Conservation (phyloP, 768 basidiomycete species). For the Tricholoma matsutake region DNA sequence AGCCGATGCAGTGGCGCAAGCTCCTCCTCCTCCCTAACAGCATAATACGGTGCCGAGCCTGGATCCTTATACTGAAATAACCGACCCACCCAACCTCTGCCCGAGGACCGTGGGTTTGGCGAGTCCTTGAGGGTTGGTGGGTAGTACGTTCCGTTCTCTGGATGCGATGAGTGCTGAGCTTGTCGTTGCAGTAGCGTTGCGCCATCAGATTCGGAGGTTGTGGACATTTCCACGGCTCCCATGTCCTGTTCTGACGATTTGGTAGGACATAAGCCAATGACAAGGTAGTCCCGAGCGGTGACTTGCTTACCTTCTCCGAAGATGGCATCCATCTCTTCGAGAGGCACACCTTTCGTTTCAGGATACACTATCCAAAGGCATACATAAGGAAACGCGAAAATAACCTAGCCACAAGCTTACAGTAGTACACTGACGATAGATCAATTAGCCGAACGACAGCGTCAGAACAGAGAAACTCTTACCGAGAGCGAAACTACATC, state of each 20-base stretch:
- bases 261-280: not conserved
- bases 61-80: constrained; percentile 6
- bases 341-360: constrained; percentile 80
- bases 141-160: constrained; percentile 3
- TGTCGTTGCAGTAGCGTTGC: not conserved
- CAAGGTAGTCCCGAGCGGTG: not conserved
- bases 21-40: constrained; percentile 14
- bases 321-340: constrained; percentile 89
- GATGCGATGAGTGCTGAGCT: not conserved
- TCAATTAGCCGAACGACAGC: not conserved
- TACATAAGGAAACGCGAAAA: constrained; percentile 1
- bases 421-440: constrained; percentile 60
- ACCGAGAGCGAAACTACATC: constrained; percentile 80
- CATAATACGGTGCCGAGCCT: constrained; percentile 7
- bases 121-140: constrained; percentile 7
- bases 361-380: constrained; percentile 59
- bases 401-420: constrained; percentile 38
- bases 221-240: not conserved
- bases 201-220: not conserved
- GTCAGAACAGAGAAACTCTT: constrained; percentile 3
- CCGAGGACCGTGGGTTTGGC: not conserved
- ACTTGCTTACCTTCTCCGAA: constrained; percentile 79
- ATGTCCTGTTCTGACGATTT: constrained; percentile 1
- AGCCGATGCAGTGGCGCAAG: constrained; percentile 9
- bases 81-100: constrained; percentile 9